Evolutionary conservation across 371 early-diverging fungal genomes (phyloP), one percentile per base, ranked within the genome.

Genomic region (Saksenaea vasiformis): DNA sequence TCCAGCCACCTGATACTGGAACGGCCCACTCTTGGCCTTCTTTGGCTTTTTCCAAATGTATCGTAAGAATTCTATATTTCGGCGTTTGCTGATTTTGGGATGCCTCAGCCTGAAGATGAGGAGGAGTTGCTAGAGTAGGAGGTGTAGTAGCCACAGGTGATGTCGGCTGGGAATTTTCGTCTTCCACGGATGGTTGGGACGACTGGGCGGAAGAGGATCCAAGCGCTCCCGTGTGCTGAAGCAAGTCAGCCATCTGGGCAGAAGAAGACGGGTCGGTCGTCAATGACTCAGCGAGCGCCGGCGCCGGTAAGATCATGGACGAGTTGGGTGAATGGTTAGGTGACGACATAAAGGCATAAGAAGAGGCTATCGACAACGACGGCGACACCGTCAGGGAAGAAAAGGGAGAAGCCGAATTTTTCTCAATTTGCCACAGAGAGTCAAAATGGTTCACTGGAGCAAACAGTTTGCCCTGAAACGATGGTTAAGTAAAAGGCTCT

Each of bases 301-400:
- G 77, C 41, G 76, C 71, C 5, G 76, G 80, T 56, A 76, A 63
- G 44, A 73, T 75, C 73, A 80, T 68, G 55, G 74, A 76, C 14
- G 81, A 68, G 71, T 80, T 70, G 60, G 85, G 84, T 26, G 83
- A 77, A 36, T 80, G 83, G 28, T 71, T 77, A 7, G 77, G 74
- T 22, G 76, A 72, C 14, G 76, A 79, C 64, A 83, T 73, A 54
- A 78, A 70, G n/a, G 82, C 85, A 73, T 79, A 85, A 1, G 85
- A 83, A 27, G 85, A 79, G 10, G 83, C 82, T 56, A 76, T 73
- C 8, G 85, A 85, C 37, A 84, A 68, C 22, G 79, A 76, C 1
- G 85, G 82, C 10, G 85, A 85, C 0, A 79, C 74, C 11, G 82
- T 72, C 54, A 84, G 65, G 4, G 85, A 82, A 5, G 87, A 84